phyloP scores from a whole-genome alignment of 345 rosid species.

The Hibiscus syriacus region DNA sequence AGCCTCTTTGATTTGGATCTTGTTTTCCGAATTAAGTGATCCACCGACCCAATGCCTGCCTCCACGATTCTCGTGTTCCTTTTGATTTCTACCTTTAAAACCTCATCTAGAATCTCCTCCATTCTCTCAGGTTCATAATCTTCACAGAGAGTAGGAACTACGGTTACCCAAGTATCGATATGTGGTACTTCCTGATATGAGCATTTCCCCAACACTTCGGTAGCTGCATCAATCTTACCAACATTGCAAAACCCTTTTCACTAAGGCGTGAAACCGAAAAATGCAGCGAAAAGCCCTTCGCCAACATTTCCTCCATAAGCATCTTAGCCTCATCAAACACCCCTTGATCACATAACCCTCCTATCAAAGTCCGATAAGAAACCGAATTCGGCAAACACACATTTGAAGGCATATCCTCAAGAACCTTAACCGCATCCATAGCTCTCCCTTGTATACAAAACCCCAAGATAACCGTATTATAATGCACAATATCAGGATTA shows the following conservation, averaged over 20 bases:
- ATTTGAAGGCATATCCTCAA: conserved; percentile 66
- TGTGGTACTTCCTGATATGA: conserved; percentile 50
- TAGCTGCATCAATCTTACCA: conserved; percentile 69
- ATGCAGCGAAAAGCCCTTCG: conserved; percentile 65
- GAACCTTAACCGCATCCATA: conserved; percentile 66
- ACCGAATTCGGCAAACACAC: conserved; percentile 72
- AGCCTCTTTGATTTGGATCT: conserved; percentile 18
- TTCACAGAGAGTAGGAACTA: conserved; percentile 42
- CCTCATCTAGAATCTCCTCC: conserved; percentile 31
- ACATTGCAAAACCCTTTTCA: conserved; percentile 54
- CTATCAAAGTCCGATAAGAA: conserved; percentile 66
- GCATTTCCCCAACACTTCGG: conserved; percentile 45
- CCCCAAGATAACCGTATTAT: conserved; percentile 67
- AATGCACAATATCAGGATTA: conserved; percentile 81
- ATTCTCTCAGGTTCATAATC: conserved; percentile 33
- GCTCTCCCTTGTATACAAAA: conserved; percentile 73
- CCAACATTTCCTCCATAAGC: conserved; percentile 50
- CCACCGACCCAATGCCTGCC: conserved; percentile 53
- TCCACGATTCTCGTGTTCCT: conserved; percentile 58
- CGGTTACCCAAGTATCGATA: conserved; percentile 46
- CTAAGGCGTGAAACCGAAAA: conserved; percentile 55
- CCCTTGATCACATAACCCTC: conserved; percentile 73
- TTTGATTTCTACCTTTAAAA: conserved; percentile 43
- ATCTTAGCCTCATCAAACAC: conserved; percentile 63
- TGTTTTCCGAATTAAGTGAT: conserved; percentile 52